Evolutionary conservation across 768 basidiomycete genomes (phyloP).

Genomic region (Mycena haematopus): DNA sequence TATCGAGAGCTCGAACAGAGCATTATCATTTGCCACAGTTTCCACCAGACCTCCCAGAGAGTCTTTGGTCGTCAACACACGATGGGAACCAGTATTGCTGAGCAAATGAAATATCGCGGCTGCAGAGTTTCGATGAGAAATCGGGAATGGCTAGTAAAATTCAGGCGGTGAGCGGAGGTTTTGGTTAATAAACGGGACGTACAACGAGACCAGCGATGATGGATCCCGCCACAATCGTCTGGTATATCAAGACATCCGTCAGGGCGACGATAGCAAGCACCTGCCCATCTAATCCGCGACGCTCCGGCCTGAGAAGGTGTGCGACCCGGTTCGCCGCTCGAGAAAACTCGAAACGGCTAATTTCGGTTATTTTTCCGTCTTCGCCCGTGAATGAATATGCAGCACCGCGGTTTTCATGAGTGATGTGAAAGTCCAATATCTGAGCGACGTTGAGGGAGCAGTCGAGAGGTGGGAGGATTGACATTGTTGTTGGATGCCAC

Average conservation of each 20-base stretch:
- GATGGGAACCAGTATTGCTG: constrained; percentile 43
- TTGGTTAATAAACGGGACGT: constrained; percentile 12
- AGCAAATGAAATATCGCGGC: constrained; percentile 45
- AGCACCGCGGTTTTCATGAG: constrained; percentile 4
- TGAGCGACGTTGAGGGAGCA: constrained; percentile 21
- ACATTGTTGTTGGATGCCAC: constrained; percentile 10
- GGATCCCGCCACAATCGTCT: constrained; percentile 46
- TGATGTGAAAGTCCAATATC: constrained; percentile 16
- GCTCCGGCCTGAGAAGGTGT: constrained; percentile 43
- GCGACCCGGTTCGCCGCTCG: constrained; percentile 52
- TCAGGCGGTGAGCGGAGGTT: not conserved
- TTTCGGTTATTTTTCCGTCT: constrained; percentile 30
- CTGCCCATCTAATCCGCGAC: constrained; percentile 38
- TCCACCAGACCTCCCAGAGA: constrained; percentile 38
- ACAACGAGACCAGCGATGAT: constrained; percentile 46
- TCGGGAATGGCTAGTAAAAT: constrained; percentile 44
- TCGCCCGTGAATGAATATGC: constrained; percentile 35
- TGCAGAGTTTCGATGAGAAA: constrained; percentile 47
- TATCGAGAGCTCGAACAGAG: constrained; percentile 34
- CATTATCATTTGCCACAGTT: constrained; percentile 32
- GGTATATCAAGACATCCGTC: constrained; percentile 44
- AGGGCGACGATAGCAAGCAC: constrained; percentile 46
- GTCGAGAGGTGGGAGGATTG: constrained; percentile 20
- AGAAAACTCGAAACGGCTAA: constrained; percentile 51
- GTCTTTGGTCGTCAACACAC: constrained; percentile 40